Conservation (phyloP, 805 yeast species). For the Ogataea corticis region DNA sequence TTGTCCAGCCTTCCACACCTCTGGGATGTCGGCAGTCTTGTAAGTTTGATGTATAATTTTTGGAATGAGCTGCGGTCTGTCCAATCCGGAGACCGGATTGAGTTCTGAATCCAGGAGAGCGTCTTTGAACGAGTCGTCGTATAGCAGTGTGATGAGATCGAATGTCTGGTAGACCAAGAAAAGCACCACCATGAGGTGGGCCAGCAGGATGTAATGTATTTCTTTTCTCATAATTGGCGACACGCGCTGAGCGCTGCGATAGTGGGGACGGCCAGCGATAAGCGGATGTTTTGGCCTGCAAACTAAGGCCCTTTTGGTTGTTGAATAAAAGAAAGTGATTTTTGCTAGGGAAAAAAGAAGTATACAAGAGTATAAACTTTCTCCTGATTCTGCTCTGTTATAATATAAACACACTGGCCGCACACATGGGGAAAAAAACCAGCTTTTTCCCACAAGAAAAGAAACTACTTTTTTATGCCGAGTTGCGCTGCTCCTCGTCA, state of each 20-base stretch:
- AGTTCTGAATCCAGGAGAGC: conserved; percentile 64
- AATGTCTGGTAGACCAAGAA: conserved; percentile 62
- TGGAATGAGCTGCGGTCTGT: conserved; percentile 65
- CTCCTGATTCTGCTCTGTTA: conserved; percentile 5
- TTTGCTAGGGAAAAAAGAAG: background rate
- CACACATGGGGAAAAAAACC: conserved; percentile 7
- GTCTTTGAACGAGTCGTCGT: conserved; percentile 69
- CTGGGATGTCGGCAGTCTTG: conserved; percentile 76
- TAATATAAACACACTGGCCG: conserved; percentile 2
- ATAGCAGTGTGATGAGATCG: conserved; percentile 71
- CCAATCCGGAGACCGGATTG: conserved; percentile 46
- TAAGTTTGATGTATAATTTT: conserved; percentile 93
- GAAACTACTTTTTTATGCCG: background rate
- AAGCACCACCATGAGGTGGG: conserved; percentile 54
- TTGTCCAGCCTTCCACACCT: conserved; percentile 77
- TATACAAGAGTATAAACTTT: background rate
- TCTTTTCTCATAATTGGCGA: conserved; percentile 57
- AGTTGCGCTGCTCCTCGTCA: conserved; percentile 1
- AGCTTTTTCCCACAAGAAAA: conserved; percentile 1
- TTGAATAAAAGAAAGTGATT: background rate
- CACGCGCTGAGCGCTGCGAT: background rate
- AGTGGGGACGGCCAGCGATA: background rate
- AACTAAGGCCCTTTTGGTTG: background rate
- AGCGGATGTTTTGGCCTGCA: background rate
- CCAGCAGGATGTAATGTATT: conserved; percentile 57